Conservation (phyloP, 1,284 basidiomycete genomes). For the Cutaneotrichosporon sp. region DNA sequence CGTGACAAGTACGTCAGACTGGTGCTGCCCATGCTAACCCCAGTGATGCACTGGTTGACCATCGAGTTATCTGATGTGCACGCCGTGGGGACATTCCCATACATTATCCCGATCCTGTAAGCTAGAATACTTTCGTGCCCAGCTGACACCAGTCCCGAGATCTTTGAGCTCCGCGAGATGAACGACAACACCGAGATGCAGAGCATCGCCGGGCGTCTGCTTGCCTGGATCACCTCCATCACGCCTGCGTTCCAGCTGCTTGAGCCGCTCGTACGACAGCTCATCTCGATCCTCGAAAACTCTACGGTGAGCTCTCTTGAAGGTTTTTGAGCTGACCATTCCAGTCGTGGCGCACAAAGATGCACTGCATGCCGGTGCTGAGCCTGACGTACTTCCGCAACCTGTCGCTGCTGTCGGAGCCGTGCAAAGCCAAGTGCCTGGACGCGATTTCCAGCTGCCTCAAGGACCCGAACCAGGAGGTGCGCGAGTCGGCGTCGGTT, state of each 20-base stretch:
- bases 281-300: conserved; percentile 47
- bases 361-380: conserved; percentile 51
- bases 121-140: conserved; percentile 33
- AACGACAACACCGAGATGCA: conserved; percentile 49
- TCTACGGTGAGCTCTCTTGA: conserved; percentile 34
- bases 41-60: conserved; percentile 68
- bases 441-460: conserved; percentile 60
- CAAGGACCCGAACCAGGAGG: conserved; percentile 86
- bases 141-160: conserved; percentile 32
- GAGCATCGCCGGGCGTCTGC: conserved; percentile 44
- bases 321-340: background rate
- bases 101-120: conserved; percentile 68
- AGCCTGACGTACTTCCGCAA: conserved; percentile 54
- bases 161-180: conserved; percentile 49
- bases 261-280: conserved; percentile 46
- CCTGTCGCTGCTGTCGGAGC: conserved; percentile 65
- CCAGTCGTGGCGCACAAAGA: conserved; percentile 51
- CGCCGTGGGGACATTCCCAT: conserved; percentile 68
- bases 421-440: conserved; percentile 64
- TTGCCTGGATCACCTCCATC: conserved; percentile 49
- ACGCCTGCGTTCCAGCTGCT: conserved; percentile 50
- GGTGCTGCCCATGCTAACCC: background rate
- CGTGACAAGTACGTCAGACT: conserved; percentile 32
- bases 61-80: conserved; percentile 67
- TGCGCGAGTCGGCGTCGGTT: conserved; percentile 86